phyloP scores from a whole-genome alignment of 768 basidiomycete genomes.

The Crucibulum laeve region DNA sequence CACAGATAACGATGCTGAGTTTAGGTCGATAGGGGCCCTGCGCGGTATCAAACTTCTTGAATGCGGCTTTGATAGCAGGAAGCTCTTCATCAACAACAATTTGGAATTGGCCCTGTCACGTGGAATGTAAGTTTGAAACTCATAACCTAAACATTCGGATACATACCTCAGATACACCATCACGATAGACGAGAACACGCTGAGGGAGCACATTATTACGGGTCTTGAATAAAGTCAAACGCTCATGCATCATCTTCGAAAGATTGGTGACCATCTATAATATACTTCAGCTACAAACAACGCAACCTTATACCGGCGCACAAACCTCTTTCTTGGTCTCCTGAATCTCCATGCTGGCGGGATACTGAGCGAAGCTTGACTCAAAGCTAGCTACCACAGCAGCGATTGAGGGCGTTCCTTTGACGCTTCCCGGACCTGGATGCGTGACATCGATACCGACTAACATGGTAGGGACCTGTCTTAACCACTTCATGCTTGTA shows the following conservation, averaged over 20 bases:
- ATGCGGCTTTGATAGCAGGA: slow-evolving; percentile 58
- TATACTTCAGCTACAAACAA: neutral
- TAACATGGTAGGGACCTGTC: slow-evolving; percentile 63
- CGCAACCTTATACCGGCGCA: neutral
- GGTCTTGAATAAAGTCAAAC: slow-evolving; percentile 47
- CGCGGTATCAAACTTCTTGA: slow-evolving; percentile 41
- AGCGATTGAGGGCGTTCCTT: slow-evolving; percentile 77
- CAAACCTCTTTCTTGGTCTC: slow-evolving; percentile 71
- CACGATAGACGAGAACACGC: slow-evolving; percentile 71
- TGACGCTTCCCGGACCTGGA: slow-evolving; percentile 69
- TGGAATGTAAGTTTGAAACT: neutral
- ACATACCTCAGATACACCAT: slow-evolving; percentile 75
- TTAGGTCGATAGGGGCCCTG: slow-evolving; percentile 42
- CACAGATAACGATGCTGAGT: slow-evolving; percentile 74
- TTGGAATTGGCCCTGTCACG: slow-evolving; percentile 62
- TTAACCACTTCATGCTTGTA: slow-evolving; percentile 57
- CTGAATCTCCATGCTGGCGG: slow-evolving; percentile 71
- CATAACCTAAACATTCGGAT: slow-evolving; percentile 21
- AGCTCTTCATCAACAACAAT: slow-evolving; percentile 62
- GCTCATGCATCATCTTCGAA: slow-evolving; percentile 59
- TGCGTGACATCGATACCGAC: slow-evolving; percentile 84
- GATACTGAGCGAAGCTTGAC: slow-evolving; percentile 59
- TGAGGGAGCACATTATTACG: slow-evolving; percentile 54
- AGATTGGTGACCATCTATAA: slow-evolving; percentile 75
- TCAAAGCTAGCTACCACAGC: slow-evolving; percentile 83